These are phyloP conservation scores for Lasiosphaeria hispida DNA, from an alignment of 495 filamentous ascomycete genomes.

Conservation along the genomic window DNA sequence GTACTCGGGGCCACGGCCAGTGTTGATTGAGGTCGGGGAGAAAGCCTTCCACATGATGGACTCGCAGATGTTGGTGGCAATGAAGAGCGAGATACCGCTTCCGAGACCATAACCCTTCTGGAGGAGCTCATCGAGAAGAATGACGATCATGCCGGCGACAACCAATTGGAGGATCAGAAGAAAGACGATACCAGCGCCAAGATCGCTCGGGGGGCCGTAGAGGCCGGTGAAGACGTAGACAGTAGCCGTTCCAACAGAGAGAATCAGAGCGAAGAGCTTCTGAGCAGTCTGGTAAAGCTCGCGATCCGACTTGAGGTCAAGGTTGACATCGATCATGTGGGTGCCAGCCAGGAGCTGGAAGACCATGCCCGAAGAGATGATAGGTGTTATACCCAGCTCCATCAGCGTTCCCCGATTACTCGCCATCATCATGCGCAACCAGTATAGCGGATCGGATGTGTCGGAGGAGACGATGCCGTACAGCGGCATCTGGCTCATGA, in stretches of 20 bases:
- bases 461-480: constrained; percentile 97
- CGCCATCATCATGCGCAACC: constrained; percentile 99
- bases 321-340: constrained; percentile 99
- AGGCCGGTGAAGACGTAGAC: constrained; percentile 97
- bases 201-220: constrained; percentile 92
- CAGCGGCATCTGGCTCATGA: constrained; percentile 99
- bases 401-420: constrained; percentile 98
- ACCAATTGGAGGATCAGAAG: constrained; percentile 96
- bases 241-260: constrained; percentile 94
- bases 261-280: constrained; percentile 98
- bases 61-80: constrained; percentile 99
- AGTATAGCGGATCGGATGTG: constrained; percentile 96
- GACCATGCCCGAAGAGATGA: constrained; percentile 99
- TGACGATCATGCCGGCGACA: constrained; percentile 94
- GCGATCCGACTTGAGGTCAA: constrained; percentile 98
- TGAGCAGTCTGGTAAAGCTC: constrained; percentile 99
- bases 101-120: constrained; percentile 99
- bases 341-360: constrained; percentile 99
- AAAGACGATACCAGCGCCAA: constrained; percentile 96
- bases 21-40: constrained; percentile 99
- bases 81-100: constrained; percentile 98
- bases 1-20: constrained; percentile 97
- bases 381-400: constrained; percentile 98
- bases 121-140: constrained; percentile 97
- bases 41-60: constrained; percentile 99